Base-by-base conservation (phyloP, 164 flowering plant genomes). In the Euptelea pleiosperma region DNA sequence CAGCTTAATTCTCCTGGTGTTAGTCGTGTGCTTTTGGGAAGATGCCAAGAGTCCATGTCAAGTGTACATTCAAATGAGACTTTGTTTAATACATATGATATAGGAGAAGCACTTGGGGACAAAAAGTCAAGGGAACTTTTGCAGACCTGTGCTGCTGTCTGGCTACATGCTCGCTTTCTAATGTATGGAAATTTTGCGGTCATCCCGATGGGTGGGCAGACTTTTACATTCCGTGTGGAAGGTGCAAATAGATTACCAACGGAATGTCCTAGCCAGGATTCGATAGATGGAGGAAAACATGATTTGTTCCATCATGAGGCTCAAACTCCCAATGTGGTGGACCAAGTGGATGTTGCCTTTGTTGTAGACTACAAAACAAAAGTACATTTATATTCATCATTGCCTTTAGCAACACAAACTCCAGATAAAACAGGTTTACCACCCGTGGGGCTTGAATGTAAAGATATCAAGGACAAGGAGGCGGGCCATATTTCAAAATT, bases 141-240 rank as follows among this genome's bases (percentile, higher is more conserved):
- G 57, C 77, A 94, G 65, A 71, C 62, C 16, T 74, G 76, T 65
- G 74, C 77, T 45, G 41, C 61, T 50, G 61, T 75, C n/a, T 85
- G 85, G 88, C 68, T 93, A 55, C 60, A 36, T 57, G 66, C 72
- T 61, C 89, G 88, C 21, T 39, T 34, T 55, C 60, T 94, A 57
- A 78, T 94, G 22, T 57, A 8, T 65, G 96, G 97, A 30, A 91
- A 94, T 76, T 43, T 88, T 53, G 87, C 89, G 30, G 46, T 65
- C 12, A 62, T 94, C 31, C 95, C 89, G 19, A 52, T 84, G 45
- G 73, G 80, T 52, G 69, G 83, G 14, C 56, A 76, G 52, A 58
- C 63, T 30, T 81, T 62, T 33, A 19, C 67, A 57, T 86, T 91
- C 57, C 77, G 45, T 59, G 92, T 86, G 58, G 61, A 59, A 16